These are phyloP conservation scores for Nitzschia sp. DNA, from an alignment of 108 stramenopile genomes.

Conservation along the genomic window DNA sequence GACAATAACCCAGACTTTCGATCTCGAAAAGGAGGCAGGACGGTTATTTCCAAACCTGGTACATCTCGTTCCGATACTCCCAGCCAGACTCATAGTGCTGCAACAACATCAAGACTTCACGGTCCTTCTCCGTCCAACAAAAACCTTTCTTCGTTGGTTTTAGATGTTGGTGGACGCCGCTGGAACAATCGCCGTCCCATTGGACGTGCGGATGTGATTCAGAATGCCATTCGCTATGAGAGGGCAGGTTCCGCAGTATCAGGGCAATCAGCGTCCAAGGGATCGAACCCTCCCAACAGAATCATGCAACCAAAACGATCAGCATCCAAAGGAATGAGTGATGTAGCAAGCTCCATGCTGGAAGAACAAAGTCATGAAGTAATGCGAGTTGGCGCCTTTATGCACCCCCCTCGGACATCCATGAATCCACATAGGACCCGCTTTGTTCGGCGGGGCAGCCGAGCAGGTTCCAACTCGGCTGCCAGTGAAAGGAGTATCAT, in stretches of 20 bases:
- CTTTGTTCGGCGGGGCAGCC: slow-evolving; percentile 5
- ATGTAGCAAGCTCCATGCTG: slow-evolving; percentile 42
- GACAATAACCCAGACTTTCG: slow-evolving; percentile 44
- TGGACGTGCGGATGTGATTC: slow-evolving; percentile 39
- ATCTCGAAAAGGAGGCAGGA: slow-evolving; percentile 8
- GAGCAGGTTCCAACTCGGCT: slow-evolving; percentile 15
- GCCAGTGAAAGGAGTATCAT: slow-evolving; percentile 29
- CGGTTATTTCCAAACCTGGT: slow-evolving; percentile 11
- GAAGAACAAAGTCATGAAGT: slow-evolving; percentile 23
- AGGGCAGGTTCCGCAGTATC: slow-evolving; percentile 12
- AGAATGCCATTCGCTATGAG: slow-evolving; percentile 20
- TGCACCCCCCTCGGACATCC: not conserved
- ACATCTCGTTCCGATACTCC: slow-evolving; percentile 1
- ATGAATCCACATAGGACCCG: slow-evolving; percentile 12
- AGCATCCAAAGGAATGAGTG: slow-evolving; percentile 36
- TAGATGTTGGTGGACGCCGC: slow-evolving; percentile 41
- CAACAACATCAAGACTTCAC: slow-evolving; percentile 37
- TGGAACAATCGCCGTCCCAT: slow-evolving; percentile 47
- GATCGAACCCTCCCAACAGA: not conserved
- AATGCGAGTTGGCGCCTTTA: not conserved
- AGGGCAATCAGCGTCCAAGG: not conserved
- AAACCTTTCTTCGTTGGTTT: slow-evolving; percentile 25
- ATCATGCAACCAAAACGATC: not conserved
- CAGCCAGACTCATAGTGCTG: slow-evolving; percentile 30
- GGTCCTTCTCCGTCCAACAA: slow-evolving; percentile 4